Percentiles rank a stretch among this genome's conserved stretches.
Conservation (phyloP, 768 basidiomycete genomes). For the Dacryopinax spathularia region DNA sequence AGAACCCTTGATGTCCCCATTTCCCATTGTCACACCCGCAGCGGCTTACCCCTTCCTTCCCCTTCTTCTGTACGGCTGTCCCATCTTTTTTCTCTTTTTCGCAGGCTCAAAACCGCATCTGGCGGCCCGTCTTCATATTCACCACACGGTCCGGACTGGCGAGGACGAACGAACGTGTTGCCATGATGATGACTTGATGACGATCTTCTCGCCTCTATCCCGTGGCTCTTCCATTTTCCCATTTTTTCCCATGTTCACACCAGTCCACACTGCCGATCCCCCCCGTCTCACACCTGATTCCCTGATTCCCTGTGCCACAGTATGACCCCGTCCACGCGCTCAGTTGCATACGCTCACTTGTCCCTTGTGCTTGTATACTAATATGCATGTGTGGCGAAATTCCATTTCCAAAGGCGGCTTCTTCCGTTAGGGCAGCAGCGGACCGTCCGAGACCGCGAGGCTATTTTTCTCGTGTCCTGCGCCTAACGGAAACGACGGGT, state of each 20-base stretch:
- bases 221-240: not conserved
- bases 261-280: not conserved
- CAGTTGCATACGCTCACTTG: not conserved
- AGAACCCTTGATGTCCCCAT: not conserved
- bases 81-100: not conserved
- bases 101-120: not conserved
- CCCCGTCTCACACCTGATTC: not conserved
- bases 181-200: not conserved
- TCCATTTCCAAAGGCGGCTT: not conserved
- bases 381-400: not conserved
- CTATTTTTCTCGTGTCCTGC: no score
- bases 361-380: not conserved
- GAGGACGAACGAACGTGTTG: not conserved
- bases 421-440: not conserved
- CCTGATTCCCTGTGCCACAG: not conserved
- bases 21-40: not conserved
- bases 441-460: not conserved
- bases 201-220: not conserved
- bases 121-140: not conserved
- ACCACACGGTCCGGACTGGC: not conserved
- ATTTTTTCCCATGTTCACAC: not conserved
- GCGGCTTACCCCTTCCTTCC: not conserved
- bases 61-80: not conserved
- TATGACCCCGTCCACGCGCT: constrained; percentile 1
- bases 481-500: no score